Evolutionary conservation across 2,329 filamentous ascomycete species (phyloP), one percentile per base, ranked within the genome.

Genomic region (Neonectria neomacrospora): DNA sequence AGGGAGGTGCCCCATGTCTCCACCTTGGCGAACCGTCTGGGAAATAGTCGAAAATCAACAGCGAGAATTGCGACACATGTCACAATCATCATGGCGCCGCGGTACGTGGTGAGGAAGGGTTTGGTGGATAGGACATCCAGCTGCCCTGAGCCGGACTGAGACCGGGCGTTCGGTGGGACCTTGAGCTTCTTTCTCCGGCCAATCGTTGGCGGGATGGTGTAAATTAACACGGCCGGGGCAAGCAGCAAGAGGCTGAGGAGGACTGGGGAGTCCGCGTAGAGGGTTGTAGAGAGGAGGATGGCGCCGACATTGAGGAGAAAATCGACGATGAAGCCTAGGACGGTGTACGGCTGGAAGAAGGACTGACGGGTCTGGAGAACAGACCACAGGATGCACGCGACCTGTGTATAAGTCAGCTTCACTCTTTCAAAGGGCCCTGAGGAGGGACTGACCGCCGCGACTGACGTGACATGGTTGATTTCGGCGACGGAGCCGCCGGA

Each of bases 1-100:
- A 99, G 82, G n/a, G 95, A 98, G 1, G 95, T 97, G 58, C 96
- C 96, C 93, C 96, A 99, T n/a, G 93, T 97, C 80, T 99, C 96
- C 2, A 97, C 96, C 81, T 99, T 99, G 61, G 94, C 96, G 76
- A 98, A 98, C 32, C 96, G 90, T 28, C 96, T 88, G 2, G 96
- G 96, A 73, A 99, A 99, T 63, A 97, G 84, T 18, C 86, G 89
- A 76, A 99, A 99, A 79, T 99, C 96, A 54, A 99, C 96, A 16
- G 96, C 96, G n/a, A 99, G 86, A 70, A 99, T 98, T 55, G 93
- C 92, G 48, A 96, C 81, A 74, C 93, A 96, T 8, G 96, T 99
- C 68, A 92, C 86, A 54, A 97, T 85, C 85, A 99, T 89, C 94
- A 99, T 97, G 53, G 89, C 88, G 2, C 93, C 94, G 57, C 96